These are phyloP conservation scores for Cordyceps farinosa DNA, from an alignment of 2,329 filamentous ascomycete genomes.

Conservation along the genomic window DNA sequence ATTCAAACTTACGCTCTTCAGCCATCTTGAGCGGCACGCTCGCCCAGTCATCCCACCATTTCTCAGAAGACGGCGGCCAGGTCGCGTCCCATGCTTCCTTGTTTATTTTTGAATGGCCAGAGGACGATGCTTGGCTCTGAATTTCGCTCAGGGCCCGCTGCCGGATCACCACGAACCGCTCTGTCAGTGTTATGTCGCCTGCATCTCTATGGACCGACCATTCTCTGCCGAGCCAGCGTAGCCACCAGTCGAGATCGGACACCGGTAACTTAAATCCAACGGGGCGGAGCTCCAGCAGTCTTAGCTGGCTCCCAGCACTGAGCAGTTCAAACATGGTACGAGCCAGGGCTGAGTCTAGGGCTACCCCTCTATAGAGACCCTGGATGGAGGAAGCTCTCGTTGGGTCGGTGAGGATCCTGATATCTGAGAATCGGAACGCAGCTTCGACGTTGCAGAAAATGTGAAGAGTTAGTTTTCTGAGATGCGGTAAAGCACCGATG, in stretches of 20 bases:
- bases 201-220: background rate
- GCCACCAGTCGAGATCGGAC: background rate
- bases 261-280: too few relatives aligned
- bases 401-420: constrained; percentile 1
- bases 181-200: constrained; percentile 4
- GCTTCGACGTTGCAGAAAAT: background rate
- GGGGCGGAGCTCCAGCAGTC: constrained; percentile 6
- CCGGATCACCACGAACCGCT: background rate
- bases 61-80: constrained; percentile 9
- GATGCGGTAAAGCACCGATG: constrained; percentile 1
- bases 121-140: background rate
- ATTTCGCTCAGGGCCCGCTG: background rate
- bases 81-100: constrained; percentile 5
- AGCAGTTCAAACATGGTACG: constrained; percentile 10
- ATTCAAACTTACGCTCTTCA: constrained; percentile 12
- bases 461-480: background rate
- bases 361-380: constrained; percentile 8
- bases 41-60: constrained; percentile 7
- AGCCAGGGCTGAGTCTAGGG: constrained; percentile 11
- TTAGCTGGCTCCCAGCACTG: constrained; percentile 11
- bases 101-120: background rate
- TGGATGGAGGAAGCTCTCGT: constrained; percentile 4
- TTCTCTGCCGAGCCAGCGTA: constrained; percentile 9
- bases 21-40: constrained; percentile 10
- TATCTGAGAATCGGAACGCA: background rate